Evolutionary conservation across 495 filamentous ascomycete genomes (phyloP).

Genomic region (Tuber aestivum): DNA sequence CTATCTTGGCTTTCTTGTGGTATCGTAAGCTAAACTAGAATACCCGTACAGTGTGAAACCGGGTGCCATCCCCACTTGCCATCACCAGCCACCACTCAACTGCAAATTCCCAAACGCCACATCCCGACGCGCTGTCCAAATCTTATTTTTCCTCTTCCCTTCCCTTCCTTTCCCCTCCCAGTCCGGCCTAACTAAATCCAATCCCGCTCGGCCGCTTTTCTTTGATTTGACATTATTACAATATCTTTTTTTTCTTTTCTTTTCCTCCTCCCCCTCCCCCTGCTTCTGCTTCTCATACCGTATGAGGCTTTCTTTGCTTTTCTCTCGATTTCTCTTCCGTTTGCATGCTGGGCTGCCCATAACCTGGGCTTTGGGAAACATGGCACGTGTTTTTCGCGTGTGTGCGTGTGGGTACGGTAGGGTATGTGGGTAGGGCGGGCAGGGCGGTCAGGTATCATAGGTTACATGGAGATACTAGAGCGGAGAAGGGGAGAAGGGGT

Average conservation of each 20-base stretch:
- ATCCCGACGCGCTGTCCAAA: neutral
- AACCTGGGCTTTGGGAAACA: neutral
- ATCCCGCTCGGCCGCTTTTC: neutral
- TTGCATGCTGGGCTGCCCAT: neutral
- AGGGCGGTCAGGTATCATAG: neutral
- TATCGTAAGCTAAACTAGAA: neutral
- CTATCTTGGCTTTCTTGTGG: neutral
- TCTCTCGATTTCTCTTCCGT: neutral
- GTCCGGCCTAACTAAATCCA: neutral
- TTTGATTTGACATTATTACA: neutral
- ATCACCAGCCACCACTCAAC: neutral
- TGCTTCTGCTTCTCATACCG: neutral
- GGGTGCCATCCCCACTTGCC: neutral
- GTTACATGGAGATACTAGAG: neutral
- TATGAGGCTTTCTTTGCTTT: neutral
- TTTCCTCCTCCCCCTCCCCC: neutral
- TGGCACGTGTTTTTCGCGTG: neutral
- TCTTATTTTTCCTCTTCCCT: neutral
- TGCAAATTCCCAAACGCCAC: neutral
- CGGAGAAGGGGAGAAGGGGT: neutral
- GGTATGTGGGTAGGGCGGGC: neutral
- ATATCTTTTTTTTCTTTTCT: neutral
- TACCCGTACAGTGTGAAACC: neutral
- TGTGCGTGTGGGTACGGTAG: neutral
- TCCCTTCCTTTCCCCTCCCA: neutral